phyloP scores from a whole-genome alignment of 2,329 filamentous ascomycete species.

The Chalaropsis ovoidea region DNA sequence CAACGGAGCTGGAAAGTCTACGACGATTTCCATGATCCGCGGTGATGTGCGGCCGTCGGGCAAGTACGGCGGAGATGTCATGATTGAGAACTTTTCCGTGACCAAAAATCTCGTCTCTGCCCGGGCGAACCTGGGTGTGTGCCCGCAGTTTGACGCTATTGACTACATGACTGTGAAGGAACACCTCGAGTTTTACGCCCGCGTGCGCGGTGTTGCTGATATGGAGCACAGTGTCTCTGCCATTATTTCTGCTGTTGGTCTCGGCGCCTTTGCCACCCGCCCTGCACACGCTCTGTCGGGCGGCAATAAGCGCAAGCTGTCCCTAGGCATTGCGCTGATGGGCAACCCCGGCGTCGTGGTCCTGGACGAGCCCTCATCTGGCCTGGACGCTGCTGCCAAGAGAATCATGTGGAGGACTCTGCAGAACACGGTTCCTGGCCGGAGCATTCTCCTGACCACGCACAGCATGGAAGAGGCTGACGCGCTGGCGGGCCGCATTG shows the following conservation, averaged over 20 bases:
- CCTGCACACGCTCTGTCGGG: constrained; percentile 75
- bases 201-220: constrained; percentile 65
- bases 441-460: constrained; percentile 80
- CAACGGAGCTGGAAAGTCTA: constrained; percentile 85
- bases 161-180: constrained; percentile 85
- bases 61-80: constrained; percentile 61
- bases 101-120: constrained; percentile 61
- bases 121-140: constrained; percentile 73
- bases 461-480: constrained; percentile 95
- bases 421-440: constrained; percentile 58
- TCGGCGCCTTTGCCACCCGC: constrained; percentile 57
- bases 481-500: constrained; percentile 70
- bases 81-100: constrained; percentile 69
- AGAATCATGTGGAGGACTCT: constrained; percentile 88
- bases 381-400: constrained; percentile 84
- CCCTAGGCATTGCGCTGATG: constrained; percentile 80
- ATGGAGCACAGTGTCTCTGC: constrained; percentile 67
- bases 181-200: constrained; percentile 79
- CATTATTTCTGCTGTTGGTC: constrained; percentile 70
- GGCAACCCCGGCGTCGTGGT: constrained; percentile 81
- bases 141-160: constrained; percentile 78
- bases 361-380: constrained; percentile 79
- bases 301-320: constrained; percentile 89
- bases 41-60: constrained; percentile 77
- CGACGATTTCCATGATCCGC: constrained; percentile 77